Base-by-base conservation (phyloP, 2,329 filamentous ascomycete genomes). In the Penicillium carneum region DNA sequence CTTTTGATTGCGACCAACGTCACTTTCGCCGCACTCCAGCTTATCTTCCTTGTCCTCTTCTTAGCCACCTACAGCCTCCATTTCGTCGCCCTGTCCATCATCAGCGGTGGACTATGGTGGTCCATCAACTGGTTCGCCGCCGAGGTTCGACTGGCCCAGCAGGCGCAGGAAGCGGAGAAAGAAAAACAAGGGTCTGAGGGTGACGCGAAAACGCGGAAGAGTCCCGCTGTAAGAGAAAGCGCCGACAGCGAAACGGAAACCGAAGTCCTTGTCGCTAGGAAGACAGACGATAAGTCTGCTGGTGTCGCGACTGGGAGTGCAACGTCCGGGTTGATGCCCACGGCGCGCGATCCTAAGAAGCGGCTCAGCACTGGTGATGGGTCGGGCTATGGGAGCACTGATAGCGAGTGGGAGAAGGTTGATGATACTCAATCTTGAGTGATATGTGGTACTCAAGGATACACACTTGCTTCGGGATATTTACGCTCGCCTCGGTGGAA, bases 361-460 rank as follows among this genome's bases (percentile, higher is more conserved):
- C 77, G 80, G 61, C 76, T 72, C 70, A 81, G 75, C 64, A 70
- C 79, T 58, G 76, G 80, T 11, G 83, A 83, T 55, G 83, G 74
- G 55, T 82, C 80, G n/a, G 84, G 83, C 11, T 84, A 86, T 65
- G 72, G 83, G 63, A 94, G 92, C 78, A 97, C 93, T 4, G 94
- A 98, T 80, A 94, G 94, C 73, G 94, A 98, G 80, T 98, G 94
- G 94, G 94, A 97, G 82, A 96, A 95, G 83, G 90, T 98, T 4
- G 92, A 91, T 23, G 71, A 72, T 29, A 69, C 62, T 60, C 52
- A 57, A 49, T 62, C 60, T 23, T 67, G 55, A 63, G 45, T n/a
- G 16, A 36, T 47, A 51, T 14, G 26, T 38, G 36, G 14, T 20
- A 23, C 26, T 36, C 16, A 29, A 57, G 26, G 18, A 42, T 29